Base-by-base conservation (phyloP, 495 filamentous ascomycete species). In the Xylaria scruposa region DNA sequence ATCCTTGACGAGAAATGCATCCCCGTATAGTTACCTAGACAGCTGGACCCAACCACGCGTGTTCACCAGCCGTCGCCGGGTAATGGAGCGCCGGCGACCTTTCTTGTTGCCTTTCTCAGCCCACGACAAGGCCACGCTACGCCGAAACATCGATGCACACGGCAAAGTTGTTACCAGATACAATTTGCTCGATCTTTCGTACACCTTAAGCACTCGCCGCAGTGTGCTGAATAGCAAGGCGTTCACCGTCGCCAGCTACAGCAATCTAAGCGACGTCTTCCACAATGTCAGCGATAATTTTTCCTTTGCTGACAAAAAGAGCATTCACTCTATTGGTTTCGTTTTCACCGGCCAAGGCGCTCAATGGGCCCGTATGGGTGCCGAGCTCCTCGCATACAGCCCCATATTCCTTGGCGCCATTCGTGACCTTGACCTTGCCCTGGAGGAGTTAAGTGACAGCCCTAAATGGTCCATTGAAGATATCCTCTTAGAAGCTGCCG, bases 271-370 rank as follows among this genome's bases (percentile, higher is more conserved):
- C 10, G 10, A n/a, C 6, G 10, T 10, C 19, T 51, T 51, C n/a
- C 7, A 8, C 8, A 44, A 44, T 9, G 40, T 44, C 1, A 12
- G 1, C 8, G 5, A 6, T 4, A 5, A 6, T 1, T 29, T 31
- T 26, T 31, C 1, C 9, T 31, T 12, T 12, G 21, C 53, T 0
- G 53, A 56, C 9, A 29, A 56, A 4, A 56, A 31, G 12, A 29
- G 0, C 13, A 3, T 26, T 3, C 10, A 0, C 1, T 6, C 8
- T 0, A 13, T 56, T 0, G 53, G 7, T 0, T 56, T 31, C 12
- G 33, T 61, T 17, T 83, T 80, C 70, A 83, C 81, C 8, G 81
- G 81, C 6, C 81, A 82, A 64, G 81, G 81, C 12, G 81, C 81
- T 21, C 58, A 61, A 8, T 61, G 33, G 31, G 2, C 58, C 0